Evolutionary conservation across 495 filamentous ascomycete species (phyloP).

Genomic region (Talaromyces proteolyticus): DNA sequence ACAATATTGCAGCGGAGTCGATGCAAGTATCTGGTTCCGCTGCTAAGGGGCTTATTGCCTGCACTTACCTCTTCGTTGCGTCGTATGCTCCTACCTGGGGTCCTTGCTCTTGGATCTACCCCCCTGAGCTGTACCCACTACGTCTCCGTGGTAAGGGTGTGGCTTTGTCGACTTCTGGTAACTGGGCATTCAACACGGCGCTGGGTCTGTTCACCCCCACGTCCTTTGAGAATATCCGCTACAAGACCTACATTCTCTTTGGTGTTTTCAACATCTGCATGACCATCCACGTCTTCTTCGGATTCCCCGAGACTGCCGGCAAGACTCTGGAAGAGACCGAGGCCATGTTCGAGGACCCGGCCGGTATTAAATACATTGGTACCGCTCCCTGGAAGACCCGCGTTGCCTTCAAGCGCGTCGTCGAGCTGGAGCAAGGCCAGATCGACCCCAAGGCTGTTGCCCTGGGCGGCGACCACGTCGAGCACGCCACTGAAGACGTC

Average conservation of each 20-base stretch:
- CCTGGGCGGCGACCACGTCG: background rate
- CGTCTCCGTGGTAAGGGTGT: constrained; percentile 60
- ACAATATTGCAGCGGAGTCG: constrained; percentile 26
- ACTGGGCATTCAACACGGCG: constrained; percentile 80
- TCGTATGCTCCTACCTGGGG: constrained; percentile 56
- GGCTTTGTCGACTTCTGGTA: constrained; percentile 64
- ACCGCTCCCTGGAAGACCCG: constrained; percentile 65
- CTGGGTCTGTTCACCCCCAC: constrained; percentile 74
- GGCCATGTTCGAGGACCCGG: constrained; percentile 59
- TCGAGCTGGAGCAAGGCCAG: constrained; percentile 1
- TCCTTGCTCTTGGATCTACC: constrained; percentile 63
- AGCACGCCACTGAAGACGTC: background rate
- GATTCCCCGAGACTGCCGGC: constrained; percentile 78
- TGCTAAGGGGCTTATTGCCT: constrained; percentile 54
- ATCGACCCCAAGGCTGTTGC: constrained; percentile 4
- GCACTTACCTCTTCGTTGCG: constrained; percentile 62
- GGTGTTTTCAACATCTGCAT: constrained; percentile 69
- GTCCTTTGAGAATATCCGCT: constrained; percentile 66
- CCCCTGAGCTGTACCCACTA: constrained; percentile 62
- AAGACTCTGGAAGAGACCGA: constrained; percentile 77
- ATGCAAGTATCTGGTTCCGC: constrained; percentile 30
- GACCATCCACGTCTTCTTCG: constrained; percentile 70
- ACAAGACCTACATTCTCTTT: constrained; percentile 71
- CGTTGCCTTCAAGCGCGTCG: constrained; percentile 23
- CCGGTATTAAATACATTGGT: constrained; percentile 56